Evolutionary conservation across 1,139 yeast genomes (phyloP), one percentile per base, ranked within the genome.

Genomic region (Geotrichum bryndzae): DNA sequence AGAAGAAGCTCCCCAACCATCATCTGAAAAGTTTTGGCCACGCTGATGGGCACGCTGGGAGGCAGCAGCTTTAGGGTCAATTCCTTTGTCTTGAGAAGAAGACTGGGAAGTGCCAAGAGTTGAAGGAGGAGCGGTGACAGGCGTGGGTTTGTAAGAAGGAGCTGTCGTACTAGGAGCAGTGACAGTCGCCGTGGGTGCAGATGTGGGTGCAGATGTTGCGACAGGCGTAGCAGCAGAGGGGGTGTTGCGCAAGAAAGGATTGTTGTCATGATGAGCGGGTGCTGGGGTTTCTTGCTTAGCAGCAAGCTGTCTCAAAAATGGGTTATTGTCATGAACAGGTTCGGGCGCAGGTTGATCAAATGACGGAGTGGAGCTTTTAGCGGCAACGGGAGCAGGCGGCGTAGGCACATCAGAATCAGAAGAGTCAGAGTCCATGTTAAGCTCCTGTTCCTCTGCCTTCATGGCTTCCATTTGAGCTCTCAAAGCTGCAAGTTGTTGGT

Each of bases 401-500:
- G 65, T 55, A 35, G 64, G 60, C 33, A 64, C 74, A 23, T 73
- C 75, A 18, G 70, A 70, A 59, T 61, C 69, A 13, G 62, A 66
- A 51, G 66, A 61, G 22, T 60, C 64, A 31, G 58, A 59, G n/a
- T 65, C 67, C n/a, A 57, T 60, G 59, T 72, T 63, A 31, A 69
- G 67, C 70, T 69, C 65, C 65, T 74, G 65, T 68, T 78, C 76
- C 65, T 77, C 66, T 70, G 79, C 68, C 68, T 72, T 66, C 69
- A 80, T 72, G 71, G 84, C 85, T 65, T 84, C 86, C 86, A 85
- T 83, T 74, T 89, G 88, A 65, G 80, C 83, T 69, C 79, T 81
- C 63, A 86, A 75, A 62, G 80, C 81, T 0, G 88, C 89, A 65
- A 85, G 74, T 58, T 86, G 78, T 51, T 81, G 86, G 65, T 84